These are phyloP conservation scores for Juglanconis juglandina DNA, from an alignment of 2,329 filamentous ascomycete genomes.

Conservation along the genomic window DNA sequence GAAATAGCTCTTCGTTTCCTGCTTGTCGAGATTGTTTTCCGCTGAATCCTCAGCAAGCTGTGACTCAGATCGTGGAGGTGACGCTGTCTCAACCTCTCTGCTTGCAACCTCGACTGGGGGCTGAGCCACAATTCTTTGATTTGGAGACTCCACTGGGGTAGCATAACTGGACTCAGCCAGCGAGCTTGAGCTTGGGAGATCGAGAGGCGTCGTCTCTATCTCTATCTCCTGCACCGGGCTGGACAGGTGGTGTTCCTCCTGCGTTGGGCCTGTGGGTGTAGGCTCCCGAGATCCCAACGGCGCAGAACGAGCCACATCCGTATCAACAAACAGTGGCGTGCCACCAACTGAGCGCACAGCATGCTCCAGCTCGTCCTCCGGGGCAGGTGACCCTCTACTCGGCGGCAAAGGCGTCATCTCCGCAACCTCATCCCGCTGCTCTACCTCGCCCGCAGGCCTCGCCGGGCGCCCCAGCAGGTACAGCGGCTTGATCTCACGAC, in stretches of 20 bases:
- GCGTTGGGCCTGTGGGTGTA: constrained; percentile 50
- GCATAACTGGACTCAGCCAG: constrained; percentile 15
- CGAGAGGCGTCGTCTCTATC: not conserved
- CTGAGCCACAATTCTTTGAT: not conserved
- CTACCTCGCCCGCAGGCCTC: constrained; percentile 24
- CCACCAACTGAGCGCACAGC: constrained; percentile 19
- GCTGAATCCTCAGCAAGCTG: not conserved
- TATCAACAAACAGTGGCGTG: constrained; percentile 39
- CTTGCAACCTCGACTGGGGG: not conserved
- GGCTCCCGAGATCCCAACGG: constrained; percentile 61
- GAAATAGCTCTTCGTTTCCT: constrained; percentile 16
- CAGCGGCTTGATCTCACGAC: constrained; percentile 73
- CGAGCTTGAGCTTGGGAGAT: constrained; percentile 1
- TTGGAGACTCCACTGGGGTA: constrained; percentile 12
- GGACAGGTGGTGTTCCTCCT: not conserved
- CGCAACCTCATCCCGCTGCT: constrained; percentile 35
- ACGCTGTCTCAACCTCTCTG: not conserved
- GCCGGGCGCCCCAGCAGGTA: constrained; percentile 69
- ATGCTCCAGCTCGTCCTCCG: constrained; percentile 28
- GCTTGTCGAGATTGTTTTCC: not conserved
- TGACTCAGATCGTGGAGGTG: not conserved
- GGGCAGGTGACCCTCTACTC: constrained; percentile 32
- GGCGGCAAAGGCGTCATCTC: constrained; percentile 43
- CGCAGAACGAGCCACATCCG: constrained; percentile 36
- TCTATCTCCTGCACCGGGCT: not conserved